These are phyloP conservation scores for Pseudonitzschia multistriata DNA, from an alignment of 108 stramenopile species.

Conservation along the genomic window DNA sequence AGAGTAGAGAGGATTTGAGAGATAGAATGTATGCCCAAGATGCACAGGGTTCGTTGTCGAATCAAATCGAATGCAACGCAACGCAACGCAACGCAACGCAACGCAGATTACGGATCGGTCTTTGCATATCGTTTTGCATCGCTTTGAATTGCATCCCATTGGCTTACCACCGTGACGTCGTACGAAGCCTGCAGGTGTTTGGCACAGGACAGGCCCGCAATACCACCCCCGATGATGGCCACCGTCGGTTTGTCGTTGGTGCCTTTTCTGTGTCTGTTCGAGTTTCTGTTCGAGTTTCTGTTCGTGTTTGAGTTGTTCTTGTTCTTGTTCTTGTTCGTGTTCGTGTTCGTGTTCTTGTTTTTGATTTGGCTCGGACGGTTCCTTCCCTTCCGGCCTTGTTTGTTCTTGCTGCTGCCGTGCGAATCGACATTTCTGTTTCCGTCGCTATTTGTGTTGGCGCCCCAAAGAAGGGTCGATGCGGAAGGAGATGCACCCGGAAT, in stretches of 20 bases:
- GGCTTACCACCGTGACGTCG: constrained; percentile 27
- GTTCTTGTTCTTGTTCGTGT: too few relatives aligned
- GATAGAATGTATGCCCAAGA: not conserved
- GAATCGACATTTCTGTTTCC: too few relatives aligned
- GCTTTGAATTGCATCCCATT: too few relatives aligned
- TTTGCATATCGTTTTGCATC: too few relatives aligned
- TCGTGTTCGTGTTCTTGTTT: too few relatives aligned
- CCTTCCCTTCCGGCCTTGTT: too few relatives aligned
- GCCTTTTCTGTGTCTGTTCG: not conserved
- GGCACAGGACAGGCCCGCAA: constrained; percentile 76
- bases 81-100: not conserved
- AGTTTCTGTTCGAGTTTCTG: not conserved
- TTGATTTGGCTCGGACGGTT: too few relatives aligned
- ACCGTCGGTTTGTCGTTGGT: constrained; percentile 30
- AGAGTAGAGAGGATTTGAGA: not conserved
- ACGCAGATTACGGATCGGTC: too few relatives aligned
- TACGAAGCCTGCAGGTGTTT: not conserved
- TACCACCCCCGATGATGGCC: constrained; percentile 82
- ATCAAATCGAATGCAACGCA: not conserved
- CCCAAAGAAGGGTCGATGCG: too few relatives aligned
- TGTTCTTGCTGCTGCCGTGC: too few relatives aligned
- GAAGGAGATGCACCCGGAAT: too few relatives aligned
- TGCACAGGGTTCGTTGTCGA: not conserved
- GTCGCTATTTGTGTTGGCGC: too few relatives aligned
- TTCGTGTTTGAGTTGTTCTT: not conserved